A percentile compares a stretch with the other conserved stretches of the same genome.
phyloP scores from a whole-genome alignment of 805 yeast species.

The Ogataea nonfermentans region DNA sequence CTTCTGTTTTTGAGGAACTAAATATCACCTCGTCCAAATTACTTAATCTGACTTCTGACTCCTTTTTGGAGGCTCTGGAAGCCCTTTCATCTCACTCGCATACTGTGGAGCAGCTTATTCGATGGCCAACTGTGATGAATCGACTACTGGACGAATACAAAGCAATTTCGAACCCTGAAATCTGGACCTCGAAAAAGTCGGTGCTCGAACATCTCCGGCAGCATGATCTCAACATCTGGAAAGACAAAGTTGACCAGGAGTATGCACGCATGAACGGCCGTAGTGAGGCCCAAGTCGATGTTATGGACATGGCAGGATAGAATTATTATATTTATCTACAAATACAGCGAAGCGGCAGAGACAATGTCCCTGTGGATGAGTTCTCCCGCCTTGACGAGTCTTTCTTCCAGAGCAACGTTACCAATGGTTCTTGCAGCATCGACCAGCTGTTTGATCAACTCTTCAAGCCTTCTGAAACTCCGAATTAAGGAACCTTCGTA shows the following conservation, averaged over 20 bases:
- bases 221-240: conserved; percentile 21
- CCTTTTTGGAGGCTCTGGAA: conserved; percentile 25
- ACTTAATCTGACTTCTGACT: conserved; percentile 23
- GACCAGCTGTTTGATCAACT: conserved; percentile 83
- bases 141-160: conserved; percentile 26
- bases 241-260: conserved; percentile 16
- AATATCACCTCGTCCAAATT: conserved; percentile 20
- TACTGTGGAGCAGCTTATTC: conserved; percentile 25
- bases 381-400: conserved; percentile 83
- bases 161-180: conserved; percentile 19
- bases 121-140: conserved; percentile 32
- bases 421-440: conserved; percentile 95
- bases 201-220: conserved; percentile 19
- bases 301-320: conserved; percentile 22
- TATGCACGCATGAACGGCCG: conserved; percentile 25
- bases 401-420: conserved; percentile 76
- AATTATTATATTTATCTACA: conserved; percentile 31
- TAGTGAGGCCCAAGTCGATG: conserved; percentile 18
- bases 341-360: conserved; percentile 91
- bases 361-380: conserved; percentile 94
- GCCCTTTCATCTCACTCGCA: conserved; percentile 23
- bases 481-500: conserved; percentile 96
- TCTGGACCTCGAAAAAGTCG: conserved; percentile 22
- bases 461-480: conserved; percentile 92
- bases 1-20: conserved; percentile 21